Evolutionary conservation across 352 stramenopile species (phyloP).

Genomic region (Phytophthora citricola): DNA sequence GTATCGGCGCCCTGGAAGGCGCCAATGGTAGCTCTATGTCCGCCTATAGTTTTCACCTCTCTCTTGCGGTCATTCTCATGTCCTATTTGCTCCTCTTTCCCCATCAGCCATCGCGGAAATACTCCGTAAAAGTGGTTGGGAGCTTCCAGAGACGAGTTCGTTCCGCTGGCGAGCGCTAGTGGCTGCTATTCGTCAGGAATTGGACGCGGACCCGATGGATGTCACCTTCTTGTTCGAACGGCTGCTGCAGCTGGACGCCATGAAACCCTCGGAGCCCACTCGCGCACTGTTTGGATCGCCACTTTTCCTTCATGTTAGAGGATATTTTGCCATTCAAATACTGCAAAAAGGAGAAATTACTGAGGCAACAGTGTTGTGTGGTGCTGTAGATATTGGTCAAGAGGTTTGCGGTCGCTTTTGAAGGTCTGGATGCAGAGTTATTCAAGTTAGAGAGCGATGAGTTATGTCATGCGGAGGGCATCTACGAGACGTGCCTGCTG

Average conservation of each 20-base stretch:
- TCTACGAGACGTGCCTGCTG: conserved; percentile 58
- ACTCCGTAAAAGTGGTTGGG: conserved; percentile 51
- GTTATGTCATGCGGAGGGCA: conserved; percentile 60
- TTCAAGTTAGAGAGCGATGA: conserved; percentile 81
- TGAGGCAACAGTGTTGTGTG: conserved; percentile 1
- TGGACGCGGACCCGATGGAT: conserved; percentile 50
- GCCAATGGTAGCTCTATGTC: conserved; percentile 34
- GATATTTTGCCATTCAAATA: not conserved
- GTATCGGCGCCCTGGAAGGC: conserved; percentile 50
- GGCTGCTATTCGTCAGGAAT: conserved; percentile 53
- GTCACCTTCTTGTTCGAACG: conserved; percentile 73
- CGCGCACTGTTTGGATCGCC: conserved; percentile 59
- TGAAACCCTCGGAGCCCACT: conserved; percentile 41
- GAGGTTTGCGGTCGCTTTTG: conserved; percentile 61
- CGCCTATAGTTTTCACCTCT: conserved; percentile 4
- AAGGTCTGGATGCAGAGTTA: conserved; percentile 55
- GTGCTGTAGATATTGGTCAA: conserved; percentile 60
- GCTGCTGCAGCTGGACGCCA: conserved; percentile 58
- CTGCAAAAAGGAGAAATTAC: not conserved
- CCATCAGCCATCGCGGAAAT: conserved; percentile 46
- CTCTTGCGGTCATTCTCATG: not conserved
- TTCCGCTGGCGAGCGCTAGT: conserved; percentile 63
- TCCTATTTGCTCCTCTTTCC: not conserved
- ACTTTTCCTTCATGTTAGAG: conserved; percentile 65
- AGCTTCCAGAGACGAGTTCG: conserved; percentile 52